A percentile compares a stretch with the other conserved stretches of the same genome.
These are phyloP conservation scores for Boletus huronensis DNA, from an alignment of 768 basidiomycete genomes.

Conservation along the genomic window DNA sequence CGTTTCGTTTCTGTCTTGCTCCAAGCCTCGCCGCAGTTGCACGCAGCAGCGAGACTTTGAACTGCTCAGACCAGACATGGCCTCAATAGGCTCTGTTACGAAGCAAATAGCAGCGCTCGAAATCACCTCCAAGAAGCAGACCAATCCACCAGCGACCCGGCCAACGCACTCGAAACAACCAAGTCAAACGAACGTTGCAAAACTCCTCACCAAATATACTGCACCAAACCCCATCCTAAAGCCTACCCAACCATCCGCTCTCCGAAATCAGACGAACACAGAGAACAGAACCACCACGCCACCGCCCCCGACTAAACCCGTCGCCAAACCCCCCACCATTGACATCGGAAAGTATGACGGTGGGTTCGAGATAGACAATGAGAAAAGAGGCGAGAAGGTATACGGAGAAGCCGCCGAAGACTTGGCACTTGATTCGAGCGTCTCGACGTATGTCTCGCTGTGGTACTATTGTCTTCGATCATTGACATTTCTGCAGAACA, in stretches of 20 bases:
- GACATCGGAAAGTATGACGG: slow-evolving; percentile 94
- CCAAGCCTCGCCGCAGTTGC: background rate
- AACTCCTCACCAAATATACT: slow-evolving; percentile 71
- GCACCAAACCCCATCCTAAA: slow-evolving; percentile 50
- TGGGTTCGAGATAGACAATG: slow-evolving; percentile 90
- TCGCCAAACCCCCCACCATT: slow-evolving; percentile 31
- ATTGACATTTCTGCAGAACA: slow-evolving; percentile 38
- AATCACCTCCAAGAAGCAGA: slow-evolving; percentile 51
- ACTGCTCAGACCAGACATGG: slow-evolving; percentile 31
- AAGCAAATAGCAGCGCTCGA: slow-evolving; percentile 70
- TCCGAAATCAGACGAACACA: slow-evolving; percentile 38
- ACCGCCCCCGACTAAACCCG: slow-evolving; percentile 18
- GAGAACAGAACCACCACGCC: slow-evolving; percentile 29
- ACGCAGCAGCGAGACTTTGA: background rate
- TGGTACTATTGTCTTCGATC: background rate
- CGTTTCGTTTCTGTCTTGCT: slow-evolving; percentile 2
- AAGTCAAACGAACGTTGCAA: slow-evolving; percentile 60
- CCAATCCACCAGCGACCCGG: slow-evolving; percentile 28
- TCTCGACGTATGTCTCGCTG: slow-evolving; percentile 49
- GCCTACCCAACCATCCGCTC: slow-evolving; percentile 37
- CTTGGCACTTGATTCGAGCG: slow-evolving; percentile 82
- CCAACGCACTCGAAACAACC: slow-evolving; percentile 48
- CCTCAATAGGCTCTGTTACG: slow-evolving; percentile 51
- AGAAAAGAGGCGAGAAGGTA: slow-evolving; percentile 70
- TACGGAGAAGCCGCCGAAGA: slow-evolving; percentile 76